Conservation (phyloP, 108 stramenopile species). For the Fragilaria radians region DNA sequence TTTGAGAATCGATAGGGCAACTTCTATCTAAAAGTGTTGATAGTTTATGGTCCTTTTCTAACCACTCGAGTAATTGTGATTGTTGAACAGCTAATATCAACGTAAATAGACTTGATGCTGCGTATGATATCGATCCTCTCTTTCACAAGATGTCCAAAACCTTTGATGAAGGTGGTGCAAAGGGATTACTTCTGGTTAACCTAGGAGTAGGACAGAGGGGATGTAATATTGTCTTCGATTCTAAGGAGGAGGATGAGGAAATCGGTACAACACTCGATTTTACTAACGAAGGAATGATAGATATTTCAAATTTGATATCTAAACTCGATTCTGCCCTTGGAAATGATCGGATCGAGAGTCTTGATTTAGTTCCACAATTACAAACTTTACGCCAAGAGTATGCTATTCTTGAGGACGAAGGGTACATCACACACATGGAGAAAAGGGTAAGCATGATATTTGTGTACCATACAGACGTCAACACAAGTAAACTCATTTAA, state of each 20-base stretch:
- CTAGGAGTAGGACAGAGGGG: constrained; percentile 76
- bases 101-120: constrained; percentile 84
- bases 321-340: constrained; percentile 37
- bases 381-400: constrained; percentile 51
- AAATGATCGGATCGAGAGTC: constrained; percentile 23
- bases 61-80: too few species aligned
- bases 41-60: too few species aligned
- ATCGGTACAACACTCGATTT: background rate
- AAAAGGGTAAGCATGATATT: constrained; percentile 5
- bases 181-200: constrained; percentile 91
- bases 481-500: too few species aligned
- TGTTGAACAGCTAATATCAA: constrained; percentile 71
- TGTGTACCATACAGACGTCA: too few species aligned
- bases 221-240: constrained; percentile 91
- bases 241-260: constrained; percentile 25
- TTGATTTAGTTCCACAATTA: constrained; percentile 79
- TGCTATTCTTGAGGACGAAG: constrained; percentile 48
- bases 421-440: constrained; percentile 35
- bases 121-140: constrained; percentile 94
- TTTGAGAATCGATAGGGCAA: too few species aligned
- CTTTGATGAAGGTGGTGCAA: constrained; percentile 98
- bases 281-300: constrained; percentile 33
- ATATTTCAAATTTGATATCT: constrained; percentile 45
- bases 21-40: too few species aligned
- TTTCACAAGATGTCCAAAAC: constrained; percentile 97